These are phyloP conservation scores for Scheffersomyces titani DNA, from an alignment of 1,139 yeast species.

Conservation along the genomic window DNA sequence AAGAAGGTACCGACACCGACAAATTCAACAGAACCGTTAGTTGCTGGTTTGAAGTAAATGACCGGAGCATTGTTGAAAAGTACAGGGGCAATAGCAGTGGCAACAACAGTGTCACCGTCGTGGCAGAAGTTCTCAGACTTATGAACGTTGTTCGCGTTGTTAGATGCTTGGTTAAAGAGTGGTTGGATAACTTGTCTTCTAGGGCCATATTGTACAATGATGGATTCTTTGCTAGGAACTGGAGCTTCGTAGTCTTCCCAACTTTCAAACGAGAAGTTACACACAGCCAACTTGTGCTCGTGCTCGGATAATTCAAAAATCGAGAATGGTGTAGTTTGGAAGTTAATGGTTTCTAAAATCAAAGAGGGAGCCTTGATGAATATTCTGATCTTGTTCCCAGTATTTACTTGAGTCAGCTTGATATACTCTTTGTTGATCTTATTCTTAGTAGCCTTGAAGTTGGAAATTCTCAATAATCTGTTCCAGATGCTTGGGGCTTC, in stretches of 20 bases:
- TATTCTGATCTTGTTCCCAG: constrained; percentile 68
- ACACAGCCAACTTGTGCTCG: constrained; percentile 83
- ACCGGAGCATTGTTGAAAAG: constrained; percentile 82
- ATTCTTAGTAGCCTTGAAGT: constrained; percentile 77
- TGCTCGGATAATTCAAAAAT: constrained; percentile 77
- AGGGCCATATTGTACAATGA: constrained; percentile 91
- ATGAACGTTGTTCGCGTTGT: constrained; percentile 81
- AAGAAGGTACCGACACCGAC: constrained; percentile 90
- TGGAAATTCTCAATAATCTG: constrained; percentile 70
- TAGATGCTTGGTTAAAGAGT: constrained; percentile 75
- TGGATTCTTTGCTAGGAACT: constrained; percentile 72
- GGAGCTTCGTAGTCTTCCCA: constrained; percentile 91
- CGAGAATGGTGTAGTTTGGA: constrained; percentile 51
- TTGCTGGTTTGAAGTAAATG: constrained; percentile 57
- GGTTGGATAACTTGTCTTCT: constrained; percentile 88
- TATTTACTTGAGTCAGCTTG: constrained; percentile 57
- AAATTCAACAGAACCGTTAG: constrained; percentile 57
- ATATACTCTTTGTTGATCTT: constrained; percentile 64
- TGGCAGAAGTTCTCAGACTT: constrained; percentile 84
- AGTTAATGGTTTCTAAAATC: constrained; percentile 44
- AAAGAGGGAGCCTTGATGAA: constrained; percentile 62
- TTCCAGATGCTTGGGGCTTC: constrained; percentile 80
- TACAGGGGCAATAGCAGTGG: constrained; percentile 90
- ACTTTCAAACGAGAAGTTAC: constrained; percentile 77
- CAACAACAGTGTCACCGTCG: constrained; percentile 69